Base-by-base conservation (phyloP, 345 rosid genomes). In the Salix suchowensis region DNA sequence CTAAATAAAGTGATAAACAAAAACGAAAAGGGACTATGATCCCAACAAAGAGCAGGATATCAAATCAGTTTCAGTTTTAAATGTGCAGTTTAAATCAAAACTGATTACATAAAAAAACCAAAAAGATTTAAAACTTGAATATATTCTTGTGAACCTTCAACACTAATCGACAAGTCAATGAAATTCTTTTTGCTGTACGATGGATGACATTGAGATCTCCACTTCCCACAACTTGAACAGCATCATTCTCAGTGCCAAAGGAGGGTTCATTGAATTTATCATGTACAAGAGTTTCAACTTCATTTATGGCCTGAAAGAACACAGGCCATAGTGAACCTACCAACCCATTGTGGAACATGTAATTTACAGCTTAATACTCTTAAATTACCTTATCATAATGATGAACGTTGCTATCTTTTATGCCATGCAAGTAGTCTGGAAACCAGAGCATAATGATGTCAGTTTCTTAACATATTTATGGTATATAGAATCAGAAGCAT, bases 381-480 rank as follows among this genome's bases (percentile, higher is more conserved):
- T 30, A 52, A 68, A 74, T 83, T 78, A 94, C 98, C 89, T 79
- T 77, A 4, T 77, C 77, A 52, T 77, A 88, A 76, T 66, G 83
- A 21, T 92, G 97, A 26, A 79, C 76, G 3, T 84, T 81, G 42
- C 79, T 74, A 74, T 90, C 94, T 44, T 84, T 86, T 77, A 95
- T 95, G 7, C 97, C 97, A 24, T 93, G 97, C 77, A 93, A 82
- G 80, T 87, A 95, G 64, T 89, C 98, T 93, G 89, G 46, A 82
- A 82, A 76, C 60, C 39, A 82, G 1, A 67, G 52, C 64, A 70
- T 4, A 23, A 32, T 6, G 26, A 44, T 21, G 64, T 78, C 46
- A 71, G 55, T 6, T 52, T 70, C 23, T 13, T 16, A 52, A 40
- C 26, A 42, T 21, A 66, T 11, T 46, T 24, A 18, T 3, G 24